These are phyloP conservation scores for Dryas integrifolia DNA, from an alignment of 331 rosid species.

Conservation along the genomic window DNA sequence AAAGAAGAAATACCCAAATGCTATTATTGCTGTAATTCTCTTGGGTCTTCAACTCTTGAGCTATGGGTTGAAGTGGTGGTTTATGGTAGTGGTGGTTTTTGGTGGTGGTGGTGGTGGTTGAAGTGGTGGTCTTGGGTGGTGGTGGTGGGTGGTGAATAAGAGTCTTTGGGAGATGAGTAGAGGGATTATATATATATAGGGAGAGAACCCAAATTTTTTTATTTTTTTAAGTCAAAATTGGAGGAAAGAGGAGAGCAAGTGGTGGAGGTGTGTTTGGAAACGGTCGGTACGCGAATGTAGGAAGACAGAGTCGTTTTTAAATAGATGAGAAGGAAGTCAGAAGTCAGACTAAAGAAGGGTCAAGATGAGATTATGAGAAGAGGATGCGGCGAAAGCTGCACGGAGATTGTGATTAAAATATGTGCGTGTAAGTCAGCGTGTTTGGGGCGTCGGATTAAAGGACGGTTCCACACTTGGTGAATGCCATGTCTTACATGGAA, in stretches of 20 bases:
- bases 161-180: background rate
- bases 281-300: conserved; percentile 23
- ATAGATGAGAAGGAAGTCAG: conserved; percentile 3
- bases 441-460: background rate
- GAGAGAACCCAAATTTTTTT: background rate
- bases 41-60: background rate
- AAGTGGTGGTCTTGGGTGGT: background rate
- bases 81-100: background rate
- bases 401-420: background rate
- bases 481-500: too few relatives aligned
- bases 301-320: background rate
- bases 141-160: background rate
- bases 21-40: background rate
- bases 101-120: background rate
- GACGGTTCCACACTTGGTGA: too few relatives aligned
- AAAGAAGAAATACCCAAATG: background rate
- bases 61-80: background rate
- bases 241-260: conserved; percentile 5
- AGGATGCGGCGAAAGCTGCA: background rate
- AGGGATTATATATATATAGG: background rate
- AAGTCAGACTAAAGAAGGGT: conserved; percentile 11
- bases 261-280: background rate
- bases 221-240: conserved; percentile 5
- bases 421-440: background rate
- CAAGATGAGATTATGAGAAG: background rate